Evolutionary conservation across 2,329 filamentous ascomycete genomes (phyloP).

Genomic region (Onygenales sp.): DNA sequence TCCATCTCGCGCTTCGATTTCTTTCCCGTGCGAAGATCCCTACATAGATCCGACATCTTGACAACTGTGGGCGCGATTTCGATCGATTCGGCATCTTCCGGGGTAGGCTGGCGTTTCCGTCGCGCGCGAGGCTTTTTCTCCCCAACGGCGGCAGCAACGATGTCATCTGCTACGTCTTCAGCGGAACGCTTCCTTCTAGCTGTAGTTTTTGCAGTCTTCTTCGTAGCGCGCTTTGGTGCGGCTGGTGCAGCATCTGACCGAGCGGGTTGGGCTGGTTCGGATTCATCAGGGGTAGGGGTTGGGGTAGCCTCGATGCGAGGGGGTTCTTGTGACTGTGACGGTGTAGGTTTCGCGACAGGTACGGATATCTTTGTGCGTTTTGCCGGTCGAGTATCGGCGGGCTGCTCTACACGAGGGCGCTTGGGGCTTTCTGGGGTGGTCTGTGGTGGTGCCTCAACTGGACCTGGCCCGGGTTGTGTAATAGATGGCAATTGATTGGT

Average conservation of each 20-base stretch:
- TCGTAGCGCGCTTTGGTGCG: constrained; percentile 11
- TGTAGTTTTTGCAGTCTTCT: constrained; percentile 10
- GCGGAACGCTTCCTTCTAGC: constrained; percentile 3
- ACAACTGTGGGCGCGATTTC: constrained; percentile 45
- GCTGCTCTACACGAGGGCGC: background rate
- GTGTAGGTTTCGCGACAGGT: constrained; percentile 1
- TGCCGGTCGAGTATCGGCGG: constrained; percentile 17
- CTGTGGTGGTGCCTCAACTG: background rate
- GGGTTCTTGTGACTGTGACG: background rate
- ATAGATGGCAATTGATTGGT: too few species aligned
- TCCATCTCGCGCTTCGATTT: constrained; percentile 48
- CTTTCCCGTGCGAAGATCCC: constrained; percentile 44
- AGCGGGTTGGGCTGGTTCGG: background rate
- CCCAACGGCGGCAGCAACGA: constrained; percentile 10
- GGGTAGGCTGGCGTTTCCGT: constrained; percentile 32
- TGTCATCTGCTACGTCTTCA: constrained; percentile 15
- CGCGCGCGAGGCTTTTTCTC: constrained; percentile 20
- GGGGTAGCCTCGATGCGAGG: background rate
- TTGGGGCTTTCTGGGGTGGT: background rate
- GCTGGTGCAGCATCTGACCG: background rate
- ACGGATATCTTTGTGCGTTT: constrained; percentile 19
- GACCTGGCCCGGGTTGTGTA: too few species aligned
- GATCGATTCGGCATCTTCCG: constrained; percentile 38
- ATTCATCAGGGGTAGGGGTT: too few species aligned
- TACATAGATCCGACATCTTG: constrained; percentile 50